Evolutionary conservation across 371 early-diverging fungal species (phyloP), one percentile per base, ranked within the genome.

Genomic region (Saksenaea vasiformis): DNA sequence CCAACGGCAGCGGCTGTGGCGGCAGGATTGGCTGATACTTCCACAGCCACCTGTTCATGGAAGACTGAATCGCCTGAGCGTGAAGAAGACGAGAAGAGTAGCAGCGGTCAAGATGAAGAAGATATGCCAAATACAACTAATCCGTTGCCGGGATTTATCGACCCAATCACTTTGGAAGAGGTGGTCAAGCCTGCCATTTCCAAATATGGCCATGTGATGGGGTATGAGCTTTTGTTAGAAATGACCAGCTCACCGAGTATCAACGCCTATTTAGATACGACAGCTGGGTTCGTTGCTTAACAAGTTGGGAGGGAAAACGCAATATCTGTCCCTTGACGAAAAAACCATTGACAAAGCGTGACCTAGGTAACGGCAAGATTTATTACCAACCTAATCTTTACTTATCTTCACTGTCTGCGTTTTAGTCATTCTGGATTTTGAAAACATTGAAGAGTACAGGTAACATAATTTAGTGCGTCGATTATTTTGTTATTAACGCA

Each of bases 131-230:
- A 87, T 28, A 77, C 77, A 0, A 60, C 64, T 66, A 93, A 93
- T 73, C 95, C 94, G 13, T 71, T 95, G 27, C 91, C 93, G 5
- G 93, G 91, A 3, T 90, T 94, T 67, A 87, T 91, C 26, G 95
- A 95, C 60, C 95, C 95, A 4, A 94, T 95, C 60, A 93, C 93
- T 11, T 73, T 94, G 47, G 94, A 95, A 62, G 86, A 87, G 36
- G 90, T 95, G 14, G 80, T 85, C 14, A 91, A 90, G 63, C 95
- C 95, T 8, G 94, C 95, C 3, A 93, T 95, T 24, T 94, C 94
- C 47, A 94, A 93, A 56, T 94, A 91, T 65, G 95, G 95, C 7
- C 95, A 94, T 79, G 93, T 95, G 37, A 94, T 93, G 91, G 90
- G 90, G 60, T 69, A 62, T 5, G 15, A 31, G n/a, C 7, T n/a